Base-by-base conservation (phyloP, 2,329 filamentous ascomycete species). In the Penicillium sp. region DNA sequence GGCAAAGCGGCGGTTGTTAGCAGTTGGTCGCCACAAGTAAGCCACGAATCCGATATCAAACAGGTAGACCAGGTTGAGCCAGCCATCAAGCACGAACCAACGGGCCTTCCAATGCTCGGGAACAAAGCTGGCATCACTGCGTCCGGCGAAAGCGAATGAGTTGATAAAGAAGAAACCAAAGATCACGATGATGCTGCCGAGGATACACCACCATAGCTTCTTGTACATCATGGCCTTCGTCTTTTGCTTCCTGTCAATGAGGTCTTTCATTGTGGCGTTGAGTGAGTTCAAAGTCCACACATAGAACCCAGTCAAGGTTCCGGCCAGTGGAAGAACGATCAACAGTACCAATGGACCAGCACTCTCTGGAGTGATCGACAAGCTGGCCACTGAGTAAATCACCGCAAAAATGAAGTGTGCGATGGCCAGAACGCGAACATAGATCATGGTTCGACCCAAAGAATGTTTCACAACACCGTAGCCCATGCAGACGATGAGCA, bases 141-240 rank as follows among this genome's bases (percentile, higher is more conserved):
- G 86, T 11, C 92, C 92, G 46, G 92, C 93, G 71, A 99, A 96
- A 0, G 90, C 91, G 75, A 97, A 92, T 64, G 90, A 95, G 80
- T 97, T 97, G 80, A 97, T 87, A 80, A 99, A 97, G 81, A 99
- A 97, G 79, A 99, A 99, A 54, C 83, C 92, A 66, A 99, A 99
- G 65, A 97, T 97, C 65, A 97, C 91, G 46, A 97, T 78, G 70
- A 99, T 96, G 71, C 90, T 96, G 60, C 85, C 81, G 43, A 99
- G 81, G 56, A 99, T 96, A 72, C 91, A 93, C 92, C 92, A 99
- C 92, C 95, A 99, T 13, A 99, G 85, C 74, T 95, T 96, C 77
- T 90, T 92, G 77, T 97, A 99, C 95, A 99, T 99, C 75, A 85
- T 76, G 45, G 92, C 91, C 73, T 99, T 99, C 66, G 89, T 88